phyloP scores from a whole-genome alignment of 768 basidiomycete genomes.

The Gymnopilus dilepis region DNA sequence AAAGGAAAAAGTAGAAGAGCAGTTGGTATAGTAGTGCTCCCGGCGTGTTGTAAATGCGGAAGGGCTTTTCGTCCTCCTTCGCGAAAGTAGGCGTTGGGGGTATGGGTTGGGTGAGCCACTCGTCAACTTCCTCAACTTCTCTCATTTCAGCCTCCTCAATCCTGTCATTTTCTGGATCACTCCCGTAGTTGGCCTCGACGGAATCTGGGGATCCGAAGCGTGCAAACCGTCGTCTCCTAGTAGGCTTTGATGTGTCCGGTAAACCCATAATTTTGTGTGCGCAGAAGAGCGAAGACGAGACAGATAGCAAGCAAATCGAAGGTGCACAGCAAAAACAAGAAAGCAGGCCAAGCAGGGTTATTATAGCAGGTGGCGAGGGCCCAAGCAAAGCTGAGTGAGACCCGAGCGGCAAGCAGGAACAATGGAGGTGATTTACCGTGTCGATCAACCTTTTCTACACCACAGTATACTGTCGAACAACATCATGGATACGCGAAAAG shows the following conservation, averaged over 20 bases:
- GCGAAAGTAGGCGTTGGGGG: slow-evolving; percentile 4
- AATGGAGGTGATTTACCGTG: neutral
- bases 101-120: slow-evolving; percentile 4
- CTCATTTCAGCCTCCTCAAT: neutral
- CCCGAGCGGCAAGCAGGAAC: slow-evolving; percentile 1
- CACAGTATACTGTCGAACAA: neutral
- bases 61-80: slow-evolving; percentile 6
- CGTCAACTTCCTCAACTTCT: slow-evolving; percentile 9
- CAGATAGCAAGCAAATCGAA: neutral
- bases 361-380: neutral
- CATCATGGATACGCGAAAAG: slow-evolving; percentile 12
- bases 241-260: neutral
- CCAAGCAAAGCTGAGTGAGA: slow-evolving; percentile 8
- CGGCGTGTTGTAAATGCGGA: slow-evolving; percentile 13
- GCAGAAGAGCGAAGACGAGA: neutral
- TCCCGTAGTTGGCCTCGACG: slow-evolving; percentile 5
- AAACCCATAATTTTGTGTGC: neutral
- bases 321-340: neutral
- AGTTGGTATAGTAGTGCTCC: slow-evolving; percentile 23
- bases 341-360: neutral
- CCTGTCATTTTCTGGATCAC: neutral
- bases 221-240: neutral
- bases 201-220: slow-evolving; percentile 9
- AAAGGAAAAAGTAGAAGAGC: slow-evolving; percentile 14
- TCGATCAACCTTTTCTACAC: neutral